Evolutionary conservation across 2,329 filamentous ascomycete genomes (phyloP), one percentile per base, ranked within the genome.

Genomic region (Fusarium praegraminearum): DNA sequence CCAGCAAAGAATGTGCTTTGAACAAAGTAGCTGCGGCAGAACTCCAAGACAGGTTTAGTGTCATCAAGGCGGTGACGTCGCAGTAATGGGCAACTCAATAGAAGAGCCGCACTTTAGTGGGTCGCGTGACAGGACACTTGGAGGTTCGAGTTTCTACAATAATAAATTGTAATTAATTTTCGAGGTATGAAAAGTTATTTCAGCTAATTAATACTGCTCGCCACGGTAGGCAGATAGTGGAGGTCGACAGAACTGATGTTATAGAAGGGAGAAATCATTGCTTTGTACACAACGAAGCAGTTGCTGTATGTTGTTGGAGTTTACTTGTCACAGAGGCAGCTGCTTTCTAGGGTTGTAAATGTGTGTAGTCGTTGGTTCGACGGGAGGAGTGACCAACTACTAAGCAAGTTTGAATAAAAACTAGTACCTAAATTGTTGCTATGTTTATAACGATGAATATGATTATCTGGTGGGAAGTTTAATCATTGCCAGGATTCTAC

Each of bases 1-100:
- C 66, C 55, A 67, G 59, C 69, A 71, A 71, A 71, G 69, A 67
- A 69, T 46, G 33, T 67, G 57, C 57, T 61, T 71, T 52, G 54
- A 60, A 33, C 65, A 71, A 55, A 69, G 53, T 54, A 50, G 43
- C 22, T 24, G 26, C 20, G 69, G 69, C 69, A 71, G 69, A 71
- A 71, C 46, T 47, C 49, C 54, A 22, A 24, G 44, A 51, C 49
- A 22, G 57, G 69, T 24, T 41, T 71, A 71, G 68, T 26, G 35
- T 16, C 1, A 2, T 13, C 38, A 15, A 35, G 28, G 69, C 69
- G 69, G 69, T 71, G 54, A 62, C 30, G 18, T 12, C 22, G 22
- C 24, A 41, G 43, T 33, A 40, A 38, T 40, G 28, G n/a, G 49
- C 24, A 40, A 13, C 32, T 16, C 13, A 35, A 57, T 56, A 62